Percentiles rank a stretch among this genome's conserved stretches.
Conservation (phyloP, 495 filamentous ascomycete species). For the Echria macrotheca region DNA sequence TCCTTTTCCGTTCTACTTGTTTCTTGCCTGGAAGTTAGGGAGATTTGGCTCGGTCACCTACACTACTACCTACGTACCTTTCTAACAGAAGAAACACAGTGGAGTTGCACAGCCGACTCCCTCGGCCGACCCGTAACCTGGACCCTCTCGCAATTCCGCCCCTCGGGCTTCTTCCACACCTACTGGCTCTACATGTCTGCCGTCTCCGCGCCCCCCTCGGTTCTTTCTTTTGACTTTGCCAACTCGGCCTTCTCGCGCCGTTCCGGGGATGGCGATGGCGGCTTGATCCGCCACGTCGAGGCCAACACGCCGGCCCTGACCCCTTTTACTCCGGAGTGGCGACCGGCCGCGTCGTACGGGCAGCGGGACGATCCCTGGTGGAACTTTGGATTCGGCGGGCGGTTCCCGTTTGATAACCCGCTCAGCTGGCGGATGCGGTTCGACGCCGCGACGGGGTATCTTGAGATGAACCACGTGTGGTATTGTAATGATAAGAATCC, state of each 20-base stretch:
- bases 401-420: not conserved
- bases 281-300: not conserved
- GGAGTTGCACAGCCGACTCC: not conserved
- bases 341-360: not conserved
- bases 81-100: not conserved
- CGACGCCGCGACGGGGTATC: not conserved
- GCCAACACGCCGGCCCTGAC: not conserved
- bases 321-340: not conserved
- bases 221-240: not conserved
- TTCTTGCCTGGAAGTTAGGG: too few relatives aligned
- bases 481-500: constrained; percentile 7
- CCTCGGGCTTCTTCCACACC: not conserved
- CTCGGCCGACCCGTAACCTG: not conserved
- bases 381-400: not conserved
- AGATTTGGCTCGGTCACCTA: too few relatives aligned
- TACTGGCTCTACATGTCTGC: not conserved
- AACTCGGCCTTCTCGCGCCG: not conserved
- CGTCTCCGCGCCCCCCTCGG: not conserved
- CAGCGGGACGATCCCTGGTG: not conserved
- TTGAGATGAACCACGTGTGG: constrained; percentile 1
- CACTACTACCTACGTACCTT: too few relatives aligned
- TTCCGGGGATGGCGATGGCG: not conserved
- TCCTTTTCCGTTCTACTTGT: not conserved
- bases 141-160: not conserved
- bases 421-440: not conserved